These are phyloP conservation scores for Cytospora paraplurivora DNA, from an alignment of 2,329 filamentous ascomycete genomes.

Conservation along the genomic window DNA sequence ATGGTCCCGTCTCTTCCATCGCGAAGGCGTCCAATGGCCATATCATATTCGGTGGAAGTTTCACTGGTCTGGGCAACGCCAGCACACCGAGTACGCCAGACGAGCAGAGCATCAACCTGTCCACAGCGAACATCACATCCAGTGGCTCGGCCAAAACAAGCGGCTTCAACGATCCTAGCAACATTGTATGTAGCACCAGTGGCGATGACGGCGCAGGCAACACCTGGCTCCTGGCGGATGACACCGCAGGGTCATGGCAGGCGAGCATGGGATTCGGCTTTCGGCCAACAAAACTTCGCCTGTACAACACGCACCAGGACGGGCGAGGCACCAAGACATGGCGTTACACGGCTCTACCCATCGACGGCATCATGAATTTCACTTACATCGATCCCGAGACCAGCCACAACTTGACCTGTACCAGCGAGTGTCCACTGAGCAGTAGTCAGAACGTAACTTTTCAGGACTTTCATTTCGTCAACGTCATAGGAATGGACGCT, in stretches of 20 bases:
- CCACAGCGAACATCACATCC: constrained; percentile 72
- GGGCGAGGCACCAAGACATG: constrained; percentile 87
- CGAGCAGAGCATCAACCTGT: constrained; percentile 81
- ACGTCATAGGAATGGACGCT: constrained; percentile 80
- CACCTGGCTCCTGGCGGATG: constrained; percentile 80
- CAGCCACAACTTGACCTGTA: constrained; percentile 71
- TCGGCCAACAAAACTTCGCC: constrained; percentile 78
- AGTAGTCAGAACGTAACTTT: constrained; percentile 65
- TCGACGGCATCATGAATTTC: constrained; percentile 93
- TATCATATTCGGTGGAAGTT: constrained; percentile 88
- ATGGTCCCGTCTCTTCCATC: constrained; percentile 87
- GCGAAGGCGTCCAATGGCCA: constrained; percentile 77
- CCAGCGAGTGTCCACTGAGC: constrained; percentile 82
- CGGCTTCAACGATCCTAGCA: constrained; percentile 75
- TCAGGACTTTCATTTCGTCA: constrained; percentile 93
- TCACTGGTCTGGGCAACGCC: constrained; percentile 84
- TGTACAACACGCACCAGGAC: constrained; percentile 85
- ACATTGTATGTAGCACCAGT: constrained; percentile 78
- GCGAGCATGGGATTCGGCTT: constrained; percentile 84
- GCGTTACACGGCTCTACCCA: constrained; percentile 80
- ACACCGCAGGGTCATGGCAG: constrained; percentile 77
- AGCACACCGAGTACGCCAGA: constrained; percentile 67
- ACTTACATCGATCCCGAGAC: constrained; percentile 80
- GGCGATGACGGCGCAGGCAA: constrained; percentile 69
- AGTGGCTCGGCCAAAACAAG: constrained; percentile 60